Evolutionary conservation across 805 yeast genomes (phyloP).

Genomic region (Wickerhamiella brachini): DNA sequence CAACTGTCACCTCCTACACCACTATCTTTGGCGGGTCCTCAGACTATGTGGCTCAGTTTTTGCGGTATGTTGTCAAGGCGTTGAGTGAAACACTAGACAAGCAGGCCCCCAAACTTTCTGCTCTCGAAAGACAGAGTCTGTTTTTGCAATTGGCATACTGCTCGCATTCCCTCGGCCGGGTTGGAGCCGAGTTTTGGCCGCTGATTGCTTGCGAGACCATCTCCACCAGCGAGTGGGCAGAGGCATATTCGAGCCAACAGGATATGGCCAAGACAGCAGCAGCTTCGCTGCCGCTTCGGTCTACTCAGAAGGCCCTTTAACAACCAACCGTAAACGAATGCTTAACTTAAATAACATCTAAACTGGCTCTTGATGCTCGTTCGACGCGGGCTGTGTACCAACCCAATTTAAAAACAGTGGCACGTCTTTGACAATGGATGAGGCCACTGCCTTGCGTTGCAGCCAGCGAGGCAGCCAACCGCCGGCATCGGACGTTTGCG

Average conservation of each 20-base stretch:
- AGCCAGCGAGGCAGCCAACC: slow-evolving; percentile 28
- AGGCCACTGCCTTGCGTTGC: slow-evolving; percentile 23
- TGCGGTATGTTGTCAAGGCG: slow-evolving; percentile 16
- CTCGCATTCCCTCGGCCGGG: slow-evolving; percentile 67
- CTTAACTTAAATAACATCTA: background rate
- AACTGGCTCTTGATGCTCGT: background rate
- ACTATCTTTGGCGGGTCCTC: slow-evolving; percentile 41
- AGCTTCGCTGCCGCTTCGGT: background rate
- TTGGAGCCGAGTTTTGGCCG: slow-evolving; percentile 55
- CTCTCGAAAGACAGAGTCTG: slow-evolving; percentile 37
- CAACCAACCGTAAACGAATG: background rate
- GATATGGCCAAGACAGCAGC: slow-evolving; percentile 15
- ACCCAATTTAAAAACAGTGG: slow-evolving; percentile 22
- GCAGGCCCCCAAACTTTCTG: slow-evolving; percentile 20
- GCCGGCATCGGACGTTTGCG: slow-evolving; percentile 28
- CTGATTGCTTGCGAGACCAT: slow-evolving; percentile 16
- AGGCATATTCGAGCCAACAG: slow-evolving; percentile 33
- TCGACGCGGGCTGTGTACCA: background rate
- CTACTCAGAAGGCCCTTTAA: too few species aligned
- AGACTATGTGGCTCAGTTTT: slow-evolving; percentile 20
- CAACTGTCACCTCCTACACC: slow-evolving; percentile 51
- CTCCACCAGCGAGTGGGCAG: slow-evolving; percentile 31
- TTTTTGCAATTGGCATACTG: slow-evolving; percentile 77
- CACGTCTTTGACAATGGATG: slow-evolving; percentile 26
- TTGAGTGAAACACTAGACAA: slow-evolving; percentile 15